These are phyloP conservation scores for Triticum urartu DNA, from an alignment of 176 grass and related monocot genomes.

Conservation along the genomic window DNA sequence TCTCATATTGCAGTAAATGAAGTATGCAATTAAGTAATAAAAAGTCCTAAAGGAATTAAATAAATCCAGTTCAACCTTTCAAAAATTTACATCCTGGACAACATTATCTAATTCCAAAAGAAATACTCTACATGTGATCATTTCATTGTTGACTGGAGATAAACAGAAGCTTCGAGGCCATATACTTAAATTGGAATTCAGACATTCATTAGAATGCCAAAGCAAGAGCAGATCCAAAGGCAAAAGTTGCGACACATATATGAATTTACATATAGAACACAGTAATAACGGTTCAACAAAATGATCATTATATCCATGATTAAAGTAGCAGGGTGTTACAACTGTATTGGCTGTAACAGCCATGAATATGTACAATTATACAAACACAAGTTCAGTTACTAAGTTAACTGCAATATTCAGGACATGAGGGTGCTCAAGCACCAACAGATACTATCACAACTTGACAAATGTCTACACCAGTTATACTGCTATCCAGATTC, in stretches of 20 bases:
- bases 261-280: not conserved
- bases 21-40: not conserved
- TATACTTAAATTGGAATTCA: too few relatives aligned
- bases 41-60: not conserved
- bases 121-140: too few relatives aligned
- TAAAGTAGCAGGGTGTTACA: not conserved
- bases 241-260: too few relatives aligned
- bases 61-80: too few relatives aligned
- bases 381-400: not conserved
- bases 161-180: not conserved
- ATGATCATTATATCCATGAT: not conserved
- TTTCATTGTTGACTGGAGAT: not conserved
- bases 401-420: not conserved
- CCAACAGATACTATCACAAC: not conserved
- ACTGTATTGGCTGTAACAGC: not conserved
- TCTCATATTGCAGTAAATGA: not conserved
- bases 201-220: too few relatives aligned
- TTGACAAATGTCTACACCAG: not conserved
- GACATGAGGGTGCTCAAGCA: not conserved
- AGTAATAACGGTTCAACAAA: not conserved
- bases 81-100: too few relatives aligned
- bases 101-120: too few relatives aligned
- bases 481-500: not conserved
- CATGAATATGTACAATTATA: not conserved
- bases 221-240: too few relatives aligned